These are phyloP conservation scores for Fusarium sp. DNA, from an alignment of 2,329 filamentous ascomycete species.

Conservation along the genomic window DNA sequence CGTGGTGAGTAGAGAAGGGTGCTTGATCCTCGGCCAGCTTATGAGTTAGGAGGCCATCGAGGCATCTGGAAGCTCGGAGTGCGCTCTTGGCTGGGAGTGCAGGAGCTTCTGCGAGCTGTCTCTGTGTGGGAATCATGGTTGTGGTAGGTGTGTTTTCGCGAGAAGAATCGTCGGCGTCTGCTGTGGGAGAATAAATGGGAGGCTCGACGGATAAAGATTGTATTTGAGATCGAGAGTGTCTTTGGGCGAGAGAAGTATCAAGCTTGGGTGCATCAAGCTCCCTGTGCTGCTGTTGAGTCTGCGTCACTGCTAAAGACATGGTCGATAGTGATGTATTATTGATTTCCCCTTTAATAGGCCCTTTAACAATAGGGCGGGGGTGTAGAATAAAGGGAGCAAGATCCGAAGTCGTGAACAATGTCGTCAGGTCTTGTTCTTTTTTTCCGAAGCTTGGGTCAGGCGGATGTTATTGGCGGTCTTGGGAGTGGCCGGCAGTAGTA, in stretches of 20 bases:
- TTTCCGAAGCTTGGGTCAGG: conserved; percentile 22
- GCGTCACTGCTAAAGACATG: conserved; percentile 47
- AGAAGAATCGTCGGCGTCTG: conserved; percentile 44
- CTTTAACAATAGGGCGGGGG: conserved; percentile 34
- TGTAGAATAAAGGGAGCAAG: conserved; percentile 24
- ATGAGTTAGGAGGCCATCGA: conserved; percentile 51
- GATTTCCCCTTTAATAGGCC: conserved; percentile 37
- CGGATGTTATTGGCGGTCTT: conserved; percentile 29
- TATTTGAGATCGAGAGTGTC: conserved; percentile 45
- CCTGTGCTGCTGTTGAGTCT: conserved; percentile 35
- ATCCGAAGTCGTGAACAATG: conserved; percentile 31
- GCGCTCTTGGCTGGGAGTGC: conserved; percentile 65
- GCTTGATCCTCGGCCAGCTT: conserved; percentile 53
- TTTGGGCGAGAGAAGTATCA: conserved; percentile 37
- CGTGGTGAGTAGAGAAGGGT: conserved; percentile 61
- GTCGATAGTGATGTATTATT: conserved; percentile 38
- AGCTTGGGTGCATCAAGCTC: conserved; percentile 41
- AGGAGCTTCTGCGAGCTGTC: conserved; percentile 53
- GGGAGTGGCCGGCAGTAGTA: conserved; percentile 37
- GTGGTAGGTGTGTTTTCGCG: conserved; percentile 42
- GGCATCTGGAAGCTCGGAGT: conserved; percentile 61
- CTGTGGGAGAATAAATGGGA: conserved; percentile 45
- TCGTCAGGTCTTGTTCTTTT: conserved; percentile 29
- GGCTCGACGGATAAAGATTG: conserved; percentile 47
- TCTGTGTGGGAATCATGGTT: conserved; percentile 51